phyloP scores from a whole-genome alignment of 2,329 filamentous ascomycete species.

The Polytolypa hystricis region DNA sequence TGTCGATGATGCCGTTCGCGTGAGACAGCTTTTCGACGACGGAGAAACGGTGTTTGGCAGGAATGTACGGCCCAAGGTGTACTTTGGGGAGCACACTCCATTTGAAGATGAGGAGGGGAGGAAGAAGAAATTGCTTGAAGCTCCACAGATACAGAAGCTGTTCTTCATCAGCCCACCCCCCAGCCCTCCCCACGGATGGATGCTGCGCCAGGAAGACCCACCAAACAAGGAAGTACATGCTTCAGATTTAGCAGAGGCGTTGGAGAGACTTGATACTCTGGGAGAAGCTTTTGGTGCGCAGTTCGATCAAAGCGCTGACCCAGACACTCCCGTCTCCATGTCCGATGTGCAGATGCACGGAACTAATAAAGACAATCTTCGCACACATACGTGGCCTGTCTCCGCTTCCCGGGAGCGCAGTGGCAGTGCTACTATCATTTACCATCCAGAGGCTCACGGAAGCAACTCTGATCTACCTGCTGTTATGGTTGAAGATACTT shows the following conservation, averaged over 20 bases:
- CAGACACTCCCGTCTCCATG: constrained; percentile 26
- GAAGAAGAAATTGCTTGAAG: constrained; percentile 39
- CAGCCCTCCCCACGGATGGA: constrained; percentile 54
- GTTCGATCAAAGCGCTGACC: constrained; percentile 15
- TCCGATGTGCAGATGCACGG: constrained; percentile 13
- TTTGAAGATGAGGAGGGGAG: constrained; percentile 26
- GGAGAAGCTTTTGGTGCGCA: constrained; percentile 15
- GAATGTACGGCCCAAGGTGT: constrained; percentile 31
- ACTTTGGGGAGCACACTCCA: constrained; percentile 43
- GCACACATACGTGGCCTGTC: constrained; percentile 22
- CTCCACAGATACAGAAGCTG: constrained; percentile 48
- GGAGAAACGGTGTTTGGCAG: constrained; percentile 22
- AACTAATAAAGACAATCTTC: constrained; percentile 3
- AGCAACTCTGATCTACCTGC: constrained; percentile 48
- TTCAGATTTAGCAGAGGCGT: constrained; percentile 47
- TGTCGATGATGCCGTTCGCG: constrained; percentile 30
- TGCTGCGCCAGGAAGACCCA: constrained; percentile 50
- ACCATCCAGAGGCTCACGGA: constrained; percentile 52
- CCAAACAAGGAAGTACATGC: constrained; percentile 57
- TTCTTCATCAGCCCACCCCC: constrained; percentile 59
- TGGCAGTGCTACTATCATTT: constrained; percentile 50
- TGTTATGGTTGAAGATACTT: constrained; percentile 54
- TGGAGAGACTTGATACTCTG: constrained; percentile 40
- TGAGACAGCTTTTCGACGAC: constrained; percentile 34
- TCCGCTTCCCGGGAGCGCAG: constrained; percentile 26